Evolutionary conservation across 768 basidiomycete species (phyloP), one percentile per base, ranked within the genome.

Genomic region (Agrocybe praecox): DNA sequence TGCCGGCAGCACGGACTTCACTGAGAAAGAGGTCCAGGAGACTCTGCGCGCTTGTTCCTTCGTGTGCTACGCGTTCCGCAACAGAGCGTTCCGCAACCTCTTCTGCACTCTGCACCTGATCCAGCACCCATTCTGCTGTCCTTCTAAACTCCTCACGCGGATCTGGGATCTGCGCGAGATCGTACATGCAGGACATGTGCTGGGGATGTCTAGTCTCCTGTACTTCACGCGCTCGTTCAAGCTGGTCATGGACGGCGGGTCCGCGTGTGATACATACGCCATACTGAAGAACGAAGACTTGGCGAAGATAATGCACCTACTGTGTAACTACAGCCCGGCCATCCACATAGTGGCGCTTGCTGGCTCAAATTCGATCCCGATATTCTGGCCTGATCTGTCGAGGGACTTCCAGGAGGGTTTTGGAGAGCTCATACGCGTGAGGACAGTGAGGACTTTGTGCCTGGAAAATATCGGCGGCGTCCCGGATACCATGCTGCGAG

Each of bases 391-490:
- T 29, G 49, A 63, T 32, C 57, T 58, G 22, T 53, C 53, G 10
- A 23, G 18, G n/a, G 53, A 51, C n/a, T 63, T 63, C 36, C 59
- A 53, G 14, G 42, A 40, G 29, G 59, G 49, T 19, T 55, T 63
- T 50, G 58, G 52, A 50, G 47, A 48, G 6, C 12, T 63, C 1
- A 59, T 55, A 24, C 56, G 46, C 9, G 44, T 45, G 0, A 46
- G 55, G 14, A 49, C 56, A 1, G 52, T 63, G 33, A 58, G 32
- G 17, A 63, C 56, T 2, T 44, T 63, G 1, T 44, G 51, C 18
- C 45, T 63, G 46, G 46, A 53, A 11, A 63, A 63, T 46, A 57
- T 63, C 32, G 44, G 55, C n/a, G 59, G 59, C 17, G 58, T 63
- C 9, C 62, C 62, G 15, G 52, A 53, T n/a, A 56, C 58, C 4